These are phyloP conservation scores for Psidium friedrichsthalianum DNA, from an alignment of 345 rosid species.

Conservation along the genomic window DNA sequence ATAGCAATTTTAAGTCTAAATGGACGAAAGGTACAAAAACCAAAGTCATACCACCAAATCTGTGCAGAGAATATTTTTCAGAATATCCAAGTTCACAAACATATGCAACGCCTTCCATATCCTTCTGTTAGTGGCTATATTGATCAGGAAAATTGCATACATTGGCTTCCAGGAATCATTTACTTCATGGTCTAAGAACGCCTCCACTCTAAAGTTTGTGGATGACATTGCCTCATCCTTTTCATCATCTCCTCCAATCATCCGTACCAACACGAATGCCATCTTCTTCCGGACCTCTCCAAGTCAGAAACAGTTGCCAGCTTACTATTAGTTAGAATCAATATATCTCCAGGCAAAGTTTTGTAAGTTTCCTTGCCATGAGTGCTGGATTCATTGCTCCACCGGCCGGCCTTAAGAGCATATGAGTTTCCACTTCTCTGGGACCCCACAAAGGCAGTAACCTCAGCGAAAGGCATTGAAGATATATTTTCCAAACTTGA, in stretches of 20 bases:
- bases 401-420: conserved; percentile 13
- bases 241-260: neutral
- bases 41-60: conserved; percentile 16
- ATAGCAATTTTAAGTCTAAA: neutral
- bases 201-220: neutral
- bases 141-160: conserved; percentile 17
- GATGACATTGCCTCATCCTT: neutral
- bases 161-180: conserved; percentile 2
- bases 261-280: conserved; percentile 11
- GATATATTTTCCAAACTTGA: conserved; percentile 21
- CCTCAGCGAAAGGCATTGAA: conserved; percentile 20
- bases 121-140: conserved; percentile 14
- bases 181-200: neutral
- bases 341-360: conserved; percentile 29
- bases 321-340: conserved; percentile 16
- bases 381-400: conserved; percentile 22
- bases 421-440: neutral
- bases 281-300: conserved; percentile 12
- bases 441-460: neutral
- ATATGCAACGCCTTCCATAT: conserved; percentile 29
- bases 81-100: conserved; percentile 6
- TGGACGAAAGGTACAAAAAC: neutral
- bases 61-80: conserved; percentile 9
- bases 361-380: conserved; percentile 21
- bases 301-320: conserved; percentile 27